phyloP scores from a whole-genome alignment of 1,139 yeast species.

The Komagataea norvegica region DNA sequence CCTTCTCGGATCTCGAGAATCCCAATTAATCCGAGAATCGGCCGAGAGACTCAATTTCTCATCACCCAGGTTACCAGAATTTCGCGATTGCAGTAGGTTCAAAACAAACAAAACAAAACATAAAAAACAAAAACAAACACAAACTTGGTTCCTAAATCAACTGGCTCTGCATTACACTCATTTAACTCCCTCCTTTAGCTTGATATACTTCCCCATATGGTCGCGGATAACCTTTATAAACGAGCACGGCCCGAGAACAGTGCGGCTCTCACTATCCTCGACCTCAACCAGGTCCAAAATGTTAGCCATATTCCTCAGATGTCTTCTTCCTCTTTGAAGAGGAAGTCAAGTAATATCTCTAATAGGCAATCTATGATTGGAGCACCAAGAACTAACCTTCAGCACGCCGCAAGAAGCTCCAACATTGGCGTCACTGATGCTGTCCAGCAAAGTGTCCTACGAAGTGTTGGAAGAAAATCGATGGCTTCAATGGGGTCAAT shows the following conservation, averaged over 20 bases:
- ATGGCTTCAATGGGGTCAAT: slow-evolving; percentile 15
- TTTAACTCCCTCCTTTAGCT: not conserved
- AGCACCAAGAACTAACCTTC: slow-evolving; percentile 20
- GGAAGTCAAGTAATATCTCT: slow-evolving; percentile 20
- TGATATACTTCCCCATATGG: not conserved
- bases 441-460: slow-evolving; percentile 25
- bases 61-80: slow-evolving; percentile 2
- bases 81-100: slow-evolving; percentile 1
- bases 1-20: too few relatives aligned
- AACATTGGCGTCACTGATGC: slow-evolving; percentile 23
- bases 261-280: slow-evolving; percentile 23
- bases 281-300: slow-evolving; percentile 25
- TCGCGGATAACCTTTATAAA: slow-evolving; percentile 21
- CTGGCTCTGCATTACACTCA: not conserved
- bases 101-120: slow-evolving; percentile 7
- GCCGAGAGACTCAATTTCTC: not conserved
- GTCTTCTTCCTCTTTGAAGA: slow-evolving; percentile 22
- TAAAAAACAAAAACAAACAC: slow-evolving; percentile 3
- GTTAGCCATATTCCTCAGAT: slow-evolving; percentile 24
- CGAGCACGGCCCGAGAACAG: slow-evolving; percentile 16
- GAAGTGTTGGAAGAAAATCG: slow-evolving; percentile 23
- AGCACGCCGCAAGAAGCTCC: slow-evolving; percentile 18
- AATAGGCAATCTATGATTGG: slow-evolving; percentile 27
- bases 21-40: not conserved
- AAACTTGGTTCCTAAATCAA: not conserved